A percentile compares a stretch with the other conserved stretches of the same genome.
phyloP scores from a whole-genome alignment of 495 filamentous ascomycete species.

The Trichoderma parareesei region DNA sequence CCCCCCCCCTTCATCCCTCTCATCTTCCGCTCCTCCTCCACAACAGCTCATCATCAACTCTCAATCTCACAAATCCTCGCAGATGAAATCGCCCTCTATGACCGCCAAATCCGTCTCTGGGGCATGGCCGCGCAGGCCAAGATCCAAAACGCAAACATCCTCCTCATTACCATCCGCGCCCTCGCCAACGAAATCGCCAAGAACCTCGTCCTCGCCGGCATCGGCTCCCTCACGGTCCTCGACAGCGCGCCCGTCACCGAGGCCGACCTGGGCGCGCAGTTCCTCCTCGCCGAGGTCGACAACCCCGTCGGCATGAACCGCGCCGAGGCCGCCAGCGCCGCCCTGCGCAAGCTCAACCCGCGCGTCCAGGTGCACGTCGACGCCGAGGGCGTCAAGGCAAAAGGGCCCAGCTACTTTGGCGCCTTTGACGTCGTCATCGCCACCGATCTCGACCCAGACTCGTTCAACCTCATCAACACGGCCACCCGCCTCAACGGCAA shows the following conservation, averaged over 20 bases:
- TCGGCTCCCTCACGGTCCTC: slow-evolving; percentile 82
- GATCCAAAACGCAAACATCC: slow-evolving; percentile 82
- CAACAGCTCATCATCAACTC: neutral
- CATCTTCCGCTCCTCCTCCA: neutral
- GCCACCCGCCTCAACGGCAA: slow-evolving; percentile 64
- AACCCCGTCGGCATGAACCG: slow-evolving; percentile 71
- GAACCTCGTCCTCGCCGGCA: slow-evolving; percentile 92
- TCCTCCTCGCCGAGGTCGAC: slow-evolving; percentile 62
- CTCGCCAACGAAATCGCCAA: slow-evolving; percentile 96
- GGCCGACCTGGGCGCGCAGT: slow-evolving; percentile 79
- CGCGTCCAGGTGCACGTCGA: slow-evolving; percentile 71
- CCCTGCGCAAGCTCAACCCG: slow-evolving; percentile 80
- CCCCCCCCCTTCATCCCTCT: neutral
- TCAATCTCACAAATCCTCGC: neutral
- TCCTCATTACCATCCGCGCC: slow-evolving; percentile 79
- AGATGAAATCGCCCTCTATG: slow-evolving; percentile 98
- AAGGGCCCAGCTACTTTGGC: slow-evolving; percentile 62
- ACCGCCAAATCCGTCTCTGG: slow-evolving; percentile 98
- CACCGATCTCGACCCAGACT: slow-evolving; percentile 71
- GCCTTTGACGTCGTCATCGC: slow-evolving; percentile 82
- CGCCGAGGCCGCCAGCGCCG: slow-evolving; percentile 70
- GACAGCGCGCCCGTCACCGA: slow-evolving; percentile 72
- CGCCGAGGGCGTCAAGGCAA: slow-evolving; percentile 51
- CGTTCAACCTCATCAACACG: slow-evolving; percentile 71
- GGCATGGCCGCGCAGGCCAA: slow-evolving; percentile 87